Evolutionary conservation across 805 yeast genomes (phyloP), one percentile per base, ranked within the genome.

Genomic region (Yarrowia divulgata): DNA sequence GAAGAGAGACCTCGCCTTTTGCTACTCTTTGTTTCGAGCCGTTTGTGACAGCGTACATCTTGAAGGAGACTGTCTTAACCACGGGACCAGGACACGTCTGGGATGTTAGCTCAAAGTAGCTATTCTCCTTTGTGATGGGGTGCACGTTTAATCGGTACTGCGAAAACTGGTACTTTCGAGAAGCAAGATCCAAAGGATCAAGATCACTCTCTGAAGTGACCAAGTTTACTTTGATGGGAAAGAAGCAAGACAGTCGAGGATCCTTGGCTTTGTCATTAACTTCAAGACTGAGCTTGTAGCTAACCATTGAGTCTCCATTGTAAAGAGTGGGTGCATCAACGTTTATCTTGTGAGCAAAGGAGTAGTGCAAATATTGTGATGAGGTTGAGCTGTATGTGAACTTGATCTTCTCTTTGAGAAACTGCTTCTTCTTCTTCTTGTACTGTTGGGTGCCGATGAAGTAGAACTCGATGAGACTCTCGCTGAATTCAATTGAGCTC

Each of bases 391-490:
- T 43, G 40, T 43, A 45, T 6, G 34, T 7, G 34, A 60, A 60
- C 52, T 60, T 60, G 66, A 60, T 19, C 42, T 60, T 43, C 19
- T 60, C 66, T 12, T 19, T 60, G 32, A 60, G 32, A 19, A 60
- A 18, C 42, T 60, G 18, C 14, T 18, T 12, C 32, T 32, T 60
- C 7, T 32, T n/a, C 52, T 60, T 60, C 34, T 60, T 60, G 66
- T 60, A 34, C 16, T n/a, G 39, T n/a, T 60, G 52, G 10, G 66
- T 60, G 40, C 66, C 66, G 8, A 60, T 39, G 8, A 60, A 19
- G 40, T 60, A 45, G 45, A 60, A 60, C 66, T 60, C 66, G 34
- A 60, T 18, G 35, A 60, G 66, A n/a, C 63, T 40, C 29, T 40
- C 63, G 6, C 14, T 57, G 63, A 8, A 57, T 42, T 57, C 63